A percentile compares a stretch with the other conserved stretches of the same genome.
Evolutionary conservation across 2,329 filamentous ascomycete species (phyloP).

Genomic region (Botrytis galanthina): DNA sequence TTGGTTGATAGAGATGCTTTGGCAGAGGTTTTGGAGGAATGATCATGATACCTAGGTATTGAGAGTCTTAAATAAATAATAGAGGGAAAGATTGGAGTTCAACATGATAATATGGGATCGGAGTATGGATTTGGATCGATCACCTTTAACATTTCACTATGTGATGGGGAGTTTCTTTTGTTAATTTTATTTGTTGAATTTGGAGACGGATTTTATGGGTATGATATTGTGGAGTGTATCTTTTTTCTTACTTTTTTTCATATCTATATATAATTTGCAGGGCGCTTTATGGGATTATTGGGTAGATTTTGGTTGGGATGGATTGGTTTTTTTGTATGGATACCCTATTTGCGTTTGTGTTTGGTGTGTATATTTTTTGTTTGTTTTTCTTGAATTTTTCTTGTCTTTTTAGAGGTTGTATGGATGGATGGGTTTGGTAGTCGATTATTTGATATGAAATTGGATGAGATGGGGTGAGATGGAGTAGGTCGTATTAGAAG

Average conservation of each 20-base stretch:
- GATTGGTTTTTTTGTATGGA: not conserved
- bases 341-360: slow-evolving; percentile 9
- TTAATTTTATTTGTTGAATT: not conserved
- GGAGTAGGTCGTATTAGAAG: not conserved
- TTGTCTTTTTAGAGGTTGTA: not conserved
- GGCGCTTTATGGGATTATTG: not conserved
- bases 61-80: not conserved
- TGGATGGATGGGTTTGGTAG: not conserved
- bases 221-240: too few species aligned
- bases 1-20: slow-evolving; percentile 37
- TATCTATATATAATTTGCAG: not conserved
- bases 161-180: not conserved
- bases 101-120: not conserved
- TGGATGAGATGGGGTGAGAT: not conserved
- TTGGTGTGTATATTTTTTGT: not conserved
- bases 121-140: not conserved
- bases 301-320: not conserved
- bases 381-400: too few species aligned
- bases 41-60: not conserved
- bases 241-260: not conserved
- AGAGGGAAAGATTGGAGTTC: not conserved
- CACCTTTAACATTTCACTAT: not conserved
- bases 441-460: not conserved
- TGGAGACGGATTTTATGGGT: not conserved
- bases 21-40: slow-evolving; percentile 32